Percentiles rank a stretch among this genome's conserved stretches.
Conservation (phyloP, 2,329 filamentous ascomycete species). For the Chalara sp. region DNA sequence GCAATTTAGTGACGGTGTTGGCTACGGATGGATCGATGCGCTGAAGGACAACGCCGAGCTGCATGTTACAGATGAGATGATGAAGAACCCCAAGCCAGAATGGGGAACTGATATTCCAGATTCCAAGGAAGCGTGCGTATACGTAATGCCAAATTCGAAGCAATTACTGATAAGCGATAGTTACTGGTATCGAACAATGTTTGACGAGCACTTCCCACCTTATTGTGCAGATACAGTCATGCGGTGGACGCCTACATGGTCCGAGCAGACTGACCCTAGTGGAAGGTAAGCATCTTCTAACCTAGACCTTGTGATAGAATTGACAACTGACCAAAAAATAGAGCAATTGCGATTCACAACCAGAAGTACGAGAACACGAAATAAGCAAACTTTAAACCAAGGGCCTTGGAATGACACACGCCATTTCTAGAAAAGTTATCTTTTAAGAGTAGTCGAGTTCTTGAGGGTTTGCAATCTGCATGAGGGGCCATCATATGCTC, state of each 20-base stretch:
- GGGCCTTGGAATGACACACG: too few relatives aligned
- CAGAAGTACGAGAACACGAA: constrained; percentile 56
- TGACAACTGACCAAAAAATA: constrained; percentile 27
- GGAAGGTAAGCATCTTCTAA: constrained; percentile 41
- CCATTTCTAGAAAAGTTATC: too few relatives aligned
- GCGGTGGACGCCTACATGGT: constrained; percentile 98
- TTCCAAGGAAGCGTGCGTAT: constrained; percentile 83
- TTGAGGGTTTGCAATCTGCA: too few relatives aligned
- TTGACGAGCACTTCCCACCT: constrained; percentile 95
- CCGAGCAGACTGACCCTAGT: constrained; percentile 89
- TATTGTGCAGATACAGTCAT: constrained; percentile 88
- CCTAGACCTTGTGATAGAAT: not conserved
- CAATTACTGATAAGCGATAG: constrained; percentile 31
- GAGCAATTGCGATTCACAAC: constrained; percentile 70
- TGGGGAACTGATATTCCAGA: constrained; percentile 93
- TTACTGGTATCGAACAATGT: constrained; percentile 98
- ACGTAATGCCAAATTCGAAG: not conserved
- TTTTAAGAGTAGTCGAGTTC: too few relatives aligned
- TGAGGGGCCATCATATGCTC: too few relatives aligned
- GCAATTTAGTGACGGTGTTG: constrained; percentile 97
- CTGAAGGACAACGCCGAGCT: constrained; percentile 91
- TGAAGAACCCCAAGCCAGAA: constrained; percentile 95
- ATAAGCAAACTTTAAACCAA: not conserved
- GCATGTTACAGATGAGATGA: constrained; percentile 91
- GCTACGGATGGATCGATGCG: constrained; percentile 97